These are phyloP conservation scores for Multifurca ochricompacta DNA, from an alignment of 768 basidiomycete genomes.

Conservation along the genomic window DNA sequence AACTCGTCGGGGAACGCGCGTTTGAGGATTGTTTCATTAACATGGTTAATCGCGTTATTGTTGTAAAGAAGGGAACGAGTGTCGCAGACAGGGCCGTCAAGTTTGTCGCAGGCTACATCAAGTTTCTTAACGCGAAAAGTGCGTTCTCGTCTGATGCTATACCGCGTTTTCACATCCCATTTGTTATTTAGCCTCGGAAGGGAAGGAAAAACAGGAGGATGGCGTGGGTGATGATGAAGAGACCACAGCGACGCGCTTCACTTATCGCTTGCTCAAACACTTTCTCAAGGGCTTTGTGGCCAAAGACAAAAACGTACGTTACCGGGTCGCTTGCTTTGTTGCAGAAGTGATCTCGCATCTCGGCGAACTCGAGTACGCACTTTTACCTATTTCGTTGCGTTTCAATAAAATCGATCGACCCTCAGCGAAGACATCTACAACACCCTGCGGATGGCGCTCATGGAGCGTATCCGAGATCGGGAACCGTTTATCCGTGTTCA, in stretches of 20 bases:
- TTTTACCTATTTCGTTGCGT: neutral
- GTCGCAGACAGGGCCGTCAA: constrained; percentile 74
- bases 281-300: constrained; percentile 72
- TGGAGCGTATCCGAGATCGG: constrained; percentile 73
- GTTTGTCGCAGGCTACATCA: constrained; percentile 75
- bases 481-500: constrained; percentile 71
- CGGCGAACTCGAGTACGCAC: constrained; percentile 77
- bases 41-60: constrained; percentile 52
- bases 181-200: constrained; percentile 29
- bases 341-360: constrained; percentile 74
- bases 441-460: constrained; percentile 49
- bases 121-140: constrained; percentile 74
- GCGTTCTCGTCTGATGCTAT: constrained; percentile 17
- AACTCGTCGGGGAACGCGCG: constrained; percentile 64
- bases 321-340: constrained; percentile 67
- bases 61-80: constrained; percentile 71
- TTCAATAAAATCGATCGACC: neutral
- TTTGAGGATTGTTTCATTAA: constrained; percentile 63
- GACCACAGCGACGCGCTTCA: constrained; percentile 41
- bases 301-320: constrained; percentile 84
- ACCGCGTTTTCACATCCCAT: neutral
- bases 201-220: constrained; percentile 26
- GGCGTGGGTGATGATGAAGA: constrained; percentile 39
- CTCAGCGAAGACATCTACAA: constrained; percentile 72
- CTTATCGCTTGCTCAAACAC: constrained; percentile 40